These are phyloP conservation scores for Aspergillus calidoustus DNA, from an alignment of 2,329 filamentous ascomycete species.

Conservation along the genomic window DNA sequence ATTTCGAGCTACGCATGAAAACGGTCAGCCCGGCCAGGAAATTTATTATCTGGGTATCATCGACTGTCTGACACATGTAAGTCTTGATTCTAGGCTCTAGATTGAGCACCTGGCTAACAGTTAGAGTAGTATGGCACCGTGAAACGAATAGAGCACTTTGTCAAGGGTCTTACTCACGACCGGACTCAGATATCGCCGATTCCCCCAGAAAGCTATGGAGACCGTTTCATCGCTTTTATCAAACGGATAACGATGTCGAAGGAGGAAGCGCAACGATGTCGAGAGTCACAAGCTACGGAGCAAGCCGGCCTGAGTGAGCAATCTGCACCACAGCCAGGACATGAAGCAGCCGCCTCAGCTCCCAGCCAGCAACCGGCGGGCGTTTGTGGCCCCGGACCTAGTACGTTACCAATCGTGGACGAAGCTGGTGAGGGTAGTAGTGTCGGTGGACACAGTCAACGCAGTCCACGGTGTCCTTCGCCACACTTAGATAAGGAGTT, in stretches of 20 bases:
- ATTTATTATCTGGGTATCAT: slow-evolving; percentile 99
- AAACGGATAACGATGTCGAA: slow-evolving; percentile 85
- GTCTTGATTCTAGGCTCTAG: slow-evolving; percentile 42
- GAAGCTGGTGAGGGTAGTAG: slow-evolving; percentile 81
- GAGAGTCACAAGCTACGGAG: slow-evolving; percentile 37
- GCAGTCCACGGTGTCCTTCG: slow-evolving; percentile 45
- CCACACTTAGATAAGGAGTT: slow-evolving; percentile 36
- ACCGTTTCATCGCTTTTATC: slow-evolving; percentile 93
- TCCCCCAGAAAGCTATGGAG: slow-evolving; percentile 86
- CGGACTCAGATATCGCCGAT: slow-evolving; percentile 90
- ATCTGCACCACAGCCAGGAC: slow-evolving; percentile 64
- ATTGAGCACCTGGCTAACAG: slow-evolving; percentile 2
- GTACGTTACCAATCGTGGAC: slow-evolving; percentile 80
- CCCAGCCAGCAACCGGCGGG: slow-evolving; percentile 63
- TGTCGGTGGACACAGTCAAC: slow-evolving; percentile 63
- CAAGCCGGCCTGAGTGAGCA: slow-evolving; percentile 53
- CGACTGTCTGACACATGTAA: slow-evolving; percentile 94
- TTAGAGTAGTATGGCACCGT: slow-evolving; percentile 79
- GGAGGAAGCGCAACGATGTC: slow-evolving; percentile 72
- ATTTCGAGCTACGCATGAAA: slow-evolving; percentile 88
- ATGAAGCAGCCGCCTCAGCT: slow-evolving; percentile 62
- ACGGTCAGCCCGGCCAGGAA: slow-evolving; percentile 81
- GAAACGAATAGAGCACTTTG: slow-evolving; percentile 95
- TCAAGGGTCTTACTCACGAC: slow-evolving; percentile 87
- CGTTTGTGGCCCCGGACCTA: slow-evolving; percentile 55